Evolutionary conservation across 2,329 filamentous ascomycete genomes (phyloP).

Genomic region (Alternaria longipes): DNA sequence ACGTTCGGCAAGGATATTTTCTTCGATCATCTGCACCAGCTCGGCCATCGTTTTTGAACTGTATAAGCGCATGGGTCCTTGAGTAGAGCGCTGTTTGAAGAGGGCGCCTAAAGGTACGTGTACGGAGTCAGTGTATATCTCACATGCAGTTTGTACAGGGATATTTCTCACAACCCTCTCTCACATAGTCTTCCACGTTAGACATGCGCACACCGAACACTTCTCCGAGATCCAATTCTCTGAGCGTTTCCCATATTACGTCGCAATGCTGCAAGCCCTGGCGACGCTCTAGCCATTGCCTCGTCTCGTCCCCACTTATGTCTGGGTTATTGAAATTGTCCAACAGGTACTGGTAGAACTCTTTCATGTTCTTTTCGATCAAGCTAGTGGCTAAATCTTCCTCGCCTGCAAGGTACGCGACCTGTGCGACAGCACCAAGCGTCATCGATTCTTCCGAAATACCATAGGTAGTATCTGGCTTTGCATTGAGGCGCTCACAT

Average conservation of each 20-base stretch:
- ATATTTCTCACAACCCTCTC: neutral
- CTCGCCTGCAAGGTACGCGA: neutral
- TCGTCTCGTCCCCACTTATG: neutral
- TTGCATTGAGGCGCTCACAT: neutral
- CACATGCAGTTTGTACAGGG: too few species aligned
- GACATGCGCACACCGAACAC: neutral
- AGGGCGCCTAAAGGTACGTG: neutral
- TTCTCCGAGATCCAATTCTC: neutral
- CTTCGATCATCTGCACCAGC: neutral
- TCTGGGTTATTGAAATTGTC: neutral
- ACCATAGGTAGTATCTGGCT: neutral
- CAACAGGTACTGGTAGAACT: slow-evolving; percentile 2
- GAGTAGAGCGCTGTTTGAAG: slow-evolving; percentile 5
- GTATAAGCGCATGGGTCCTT: slow-evolving; percentile 6
- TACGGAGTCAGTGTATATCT: too few species aligned
- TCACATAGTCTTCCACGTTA: neutral
- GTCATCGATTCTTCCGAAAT: neutral
- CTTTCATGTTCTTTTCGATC: neutral
- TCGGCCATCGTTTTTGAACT: neutral
- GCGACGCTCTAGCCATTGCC: neutral
- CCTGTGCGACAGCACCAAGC: slow-evolving; percentile 1
- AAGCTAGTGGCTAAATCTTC: neutral
- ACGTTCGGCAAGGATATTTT: neutral
- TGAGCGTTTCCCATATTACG: neutral
- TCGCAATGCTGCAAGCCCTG: neutral